Conservation (phyloP, 371 early-diverging fungal species). For the Mucor mucedo region DNA sequence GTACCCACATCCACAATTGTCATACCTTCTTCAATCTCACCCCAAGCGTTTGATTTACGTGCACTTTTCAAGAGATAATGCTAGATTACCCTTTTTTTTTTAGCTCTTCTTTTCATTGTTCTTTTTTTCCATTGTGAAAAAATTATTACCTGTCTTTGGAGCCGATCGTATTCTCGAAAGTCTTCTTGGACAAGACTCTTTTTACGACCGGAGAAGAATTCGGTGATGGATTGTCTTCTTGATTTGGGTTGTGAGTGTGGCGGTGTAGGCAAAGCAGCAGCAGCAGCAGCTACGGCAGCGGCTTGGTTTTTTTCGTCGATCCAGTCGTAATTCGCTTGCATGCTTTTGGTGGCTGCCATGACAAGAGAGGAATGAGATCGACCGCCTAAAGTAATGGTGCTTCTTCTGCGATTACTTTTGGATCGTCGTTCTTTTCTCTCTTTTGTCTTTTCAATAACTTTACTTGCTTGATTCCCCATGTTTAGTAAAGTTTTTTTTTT, state of each 20-base stretch:
- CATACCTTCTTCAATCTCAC: slow-evolving; percentile 29
- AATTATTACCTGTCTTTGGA: slow-evolving; percentile 47
- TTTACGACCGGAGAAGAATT: slow-evolving; percentile 48
- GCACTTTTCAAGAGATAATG: slow-evolving; percentile 56
- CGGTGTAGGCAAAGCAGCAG: slow-evolving; percentile 6
- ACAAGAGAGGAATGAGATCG: slow-evolving; percentile 32
- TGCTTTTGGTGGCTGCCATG: slow-evolving; percentile 16
- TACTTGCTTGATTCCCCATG: slow-evolving; percentile 58
- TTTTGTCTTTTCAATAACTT: slow-evolving; percentile 39
- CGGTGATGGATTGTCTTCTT: slow-evolving; percentile 53
- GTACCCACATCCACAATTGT: slow-evolving; percentile 57
- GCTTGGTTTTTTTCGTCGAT: slow-evolving; percentile 40
- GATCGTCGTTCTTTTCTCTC: slow-evolving; percentile 35
- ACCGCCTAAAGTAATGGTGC: slow-evolving; percentile 41
- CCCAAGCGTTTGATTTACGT: slow-evolving; percentile 44
- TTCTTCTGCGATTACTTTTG: slow-evolving; percentile 35
- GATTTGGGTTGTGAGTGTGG: slow-evolving; percentile 19
- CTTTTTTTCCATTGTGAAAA: neutral
- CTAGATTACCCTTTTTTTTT: slow-evolving; percentile 13
- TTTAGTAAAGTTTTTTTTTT: neutral
- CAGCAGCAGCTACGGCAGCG: too few relatives aligned
- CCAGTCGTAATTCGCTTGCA: slow-evolving; percentile 51
- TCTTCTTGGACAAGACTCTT: slow-evolving; percentile 47
- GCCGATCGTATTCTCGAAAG: slow-evolving; percentile 50
- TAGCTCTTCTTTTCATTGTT: too few relatives aligned